A percentile compares a stretch with the other conserved stretches of the same genome.
phyloP scores from a whole-genome alignment of 1,284 basidiomycete genomes.

The Tausonia pullulans region DNA sequence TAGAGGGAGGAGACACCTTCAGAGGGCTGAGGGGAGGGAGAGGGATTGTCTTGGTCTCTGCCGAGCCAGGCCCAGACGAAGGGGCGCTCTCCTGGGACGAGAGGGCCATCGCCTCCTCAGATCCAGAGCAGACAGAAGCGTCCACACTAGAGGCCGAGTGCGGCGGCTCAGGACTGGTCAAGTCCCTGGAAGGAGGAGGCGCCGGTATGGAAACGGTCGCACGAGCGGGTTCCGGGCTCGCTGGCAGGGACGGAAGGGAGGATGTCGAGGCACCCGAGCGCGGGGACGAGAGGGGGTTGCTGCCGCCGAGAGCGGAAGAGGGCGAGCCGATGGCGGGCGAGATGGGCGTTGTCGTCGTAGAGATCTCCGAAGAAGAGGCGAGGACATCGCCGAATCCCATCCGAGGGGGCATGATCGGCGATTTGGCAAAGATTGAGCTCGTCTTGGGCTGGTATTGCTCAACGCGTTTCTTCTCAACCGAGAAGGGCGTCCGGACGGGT shows the following conservation, averaged over 20 bases:
- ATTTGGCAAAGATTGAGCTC: slow-evolving; percentile 6
- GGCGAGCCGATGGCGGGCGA: slow-evolving; percentile 10
- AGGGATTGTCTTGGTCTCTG: too few species aligned
- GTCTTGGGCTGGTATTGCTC: background rate
- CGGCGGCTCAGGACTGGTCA: too few species aligned
- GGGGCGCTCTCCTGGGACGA: too few species aligned
- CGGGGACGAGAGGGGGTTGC: background rate
- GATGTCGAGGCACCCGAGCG: background rate
- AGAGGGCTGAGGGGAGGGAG: too few species aligned
- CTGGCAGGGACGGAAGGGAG: background rate
- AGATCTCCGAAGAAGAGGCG: background rate
- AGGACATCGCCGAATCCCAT: background rate
- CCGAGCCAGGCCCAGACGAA: too few species aligned
- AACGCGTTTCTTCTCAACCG: slow-evolving; percentile 16
- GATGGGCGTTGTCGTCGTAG: background rate
- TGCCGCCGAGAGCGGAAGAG: background rate
- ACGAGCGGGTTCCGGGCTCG: background rate
- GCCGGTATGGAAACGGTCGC: background rate
- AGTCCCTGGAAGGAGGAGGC: too few species aligned
- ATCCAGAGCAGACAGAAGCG: too few species aligned
- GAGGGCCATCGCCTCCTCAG: too few species aligned
- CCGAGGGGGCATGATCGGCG: slow-evolving; percentile 3
- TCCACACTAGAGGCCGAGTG: too few species aligned
- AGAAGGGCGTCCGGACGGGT: slow-evolving; percentile 23
- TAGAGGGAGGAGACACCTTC: too few species aligned